A percentile compares a stretch with the other conserved stretches of the same genome.
These are phyloP conservation scores for Hypoxylon sp. DNA, from an alignment of 2,329 filamentous ascomycete species.

Conservation along the genomic window DNA sequence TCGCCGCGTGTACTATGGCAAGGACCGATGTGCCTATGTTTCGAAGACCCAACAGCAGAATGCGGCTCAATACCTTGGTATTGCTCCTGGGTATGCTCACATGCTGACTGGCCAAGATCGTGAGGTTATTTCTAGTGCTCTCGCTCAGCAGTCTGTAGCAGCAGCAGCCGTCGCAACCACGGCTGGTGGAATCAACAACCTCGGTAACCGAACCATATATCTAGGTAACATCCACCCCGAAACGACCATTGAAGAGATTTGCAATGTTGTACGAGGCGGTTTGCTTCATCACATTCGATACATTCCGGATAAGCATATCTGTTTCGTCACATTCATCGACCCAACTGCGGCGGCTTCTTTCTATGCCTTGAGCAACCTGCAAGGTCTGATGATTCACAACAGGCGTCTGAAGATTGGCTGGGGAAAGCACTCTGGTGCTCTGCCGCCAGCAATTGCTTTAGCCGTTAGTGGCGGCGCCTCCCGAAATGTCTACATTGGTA, in stretches of 20 bases:
- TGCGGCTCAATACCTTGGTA: conserved; percentile 96
- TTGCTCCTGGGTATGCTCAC: conserved; percentile 95
- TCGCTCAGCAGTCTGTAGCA: conserved; percentile 97
- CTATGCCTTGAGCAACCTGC: conserved; percentile 96
- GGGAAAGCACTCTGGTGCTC: conserved; percentile 98
- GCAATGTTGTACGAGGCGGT: conserved; percentile 96
- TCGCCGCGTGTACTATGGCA: conserved; percentile 97
- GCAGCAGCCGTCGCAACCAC: conserved; percentile 97
- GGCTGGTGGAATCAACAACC: conserved; percentile 95
- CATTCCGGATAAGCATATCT: conserved; percentile 99
- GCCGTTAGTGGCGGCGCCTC: conserved; percentile 97
- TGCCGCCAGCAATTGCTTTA: conserved; percentile 94
- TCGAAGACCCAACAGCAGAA: conserved; percentile 99
- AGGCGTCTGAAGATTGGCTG: conserved; percentile 97
- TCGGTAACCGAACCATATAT: conserved; percentile 98
- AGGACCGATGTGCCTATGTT: conserved; percentile 97
- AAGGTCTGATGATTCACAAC: conserved; percentile 99
- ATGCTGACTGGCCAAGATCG: conserved; percentile 96
- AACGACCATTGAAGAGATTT: conserved; percentile 99
- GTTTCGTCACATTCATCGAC: conserved; percentile 99
- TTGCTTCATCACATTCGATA: conserved; percentile 98
- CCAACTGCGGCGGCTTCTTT: conserved; percentile 97
- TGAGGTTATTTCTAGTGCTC: conserved; percentile 94
- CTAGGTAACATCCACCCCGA: conserved; percentile 99
- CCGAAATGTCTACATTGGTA: conserved; percentile 98